phyloP scores from a whole-genome alignment of 2,329 filamentous ascomycete genomes.

The Mycosphaerella sp. region DNA sequence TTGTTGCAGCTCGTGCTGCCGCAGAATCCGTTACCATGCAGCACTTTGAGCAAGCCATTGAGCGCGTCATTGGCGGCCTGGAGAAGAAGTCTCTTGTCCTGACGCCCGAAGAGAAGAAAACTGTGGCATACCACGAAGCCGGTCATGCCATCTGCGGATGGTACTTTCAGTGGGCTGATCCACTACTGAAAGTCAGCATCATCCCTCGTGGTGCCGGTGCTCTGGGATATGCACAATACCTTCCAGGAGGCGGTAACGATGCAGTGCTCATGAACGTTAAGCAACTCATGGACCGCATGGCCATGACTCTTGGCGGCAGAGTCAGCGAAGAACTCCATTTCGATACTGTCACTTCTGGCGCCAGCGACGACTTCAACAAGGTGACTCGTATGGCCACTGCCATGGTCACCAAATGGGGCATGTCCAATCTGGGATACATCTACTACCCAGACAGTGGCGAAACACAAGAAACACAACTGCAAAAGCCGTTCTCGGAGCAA shows the following conservation, averaged over 20 bases:
- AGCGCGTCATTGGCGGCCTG: constrained; percentile 90
- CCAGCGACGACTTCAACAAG: constrained; percentile 97
- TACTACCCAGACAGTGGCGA: constrained; percentile 64
- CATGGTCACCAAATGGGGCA: constrained; percentile 99
- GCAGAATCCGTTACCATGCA: constrained; percentile 76
- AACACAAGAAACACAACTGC: constrained; percentile 57
- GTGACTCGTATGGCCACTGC: constrained; percentile 91
- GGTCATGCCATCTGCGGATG: constrained; percentile 98
- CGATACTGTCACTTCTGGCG: constrained; percentile 89
- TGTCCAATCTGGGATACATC: constrained; percentile 90
- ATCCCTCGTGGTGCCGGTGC: constrained; percentile 93
- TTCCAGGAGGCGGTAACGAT: constrained; percentile 83
- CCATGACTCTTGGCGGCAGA: constrained; percentile 94
- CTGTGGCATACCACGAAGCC: constrained; percentile 96
- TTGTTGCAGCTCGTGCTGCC: constrained; percentile 81
- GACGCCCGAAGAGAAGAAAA: constrained; percentile 87
- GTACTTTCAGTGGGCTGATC: constrained; percentile 96
- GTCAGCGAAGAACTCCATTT: constrained; percentile 97
- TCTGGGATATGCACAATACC: constrained; percentile 92
- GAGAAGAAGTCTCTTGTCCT: constrained; percentile 97
- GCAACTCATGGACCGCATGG: constrained; percentile 99
- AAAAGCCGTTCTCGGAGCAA: constrained; percentile 93
- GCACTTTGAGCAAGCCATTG: constrained; percentile 96
- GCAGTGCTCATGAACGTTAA: constrained; percentile 93
- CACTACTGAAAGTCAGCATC: constrained; percentile 95